These are phyloP conservation scores for Colletotrichum kahawae DNA, from an alignment of 2,329 filamentous ascomycete genomes.

Conservation along the genomic window DNA sequence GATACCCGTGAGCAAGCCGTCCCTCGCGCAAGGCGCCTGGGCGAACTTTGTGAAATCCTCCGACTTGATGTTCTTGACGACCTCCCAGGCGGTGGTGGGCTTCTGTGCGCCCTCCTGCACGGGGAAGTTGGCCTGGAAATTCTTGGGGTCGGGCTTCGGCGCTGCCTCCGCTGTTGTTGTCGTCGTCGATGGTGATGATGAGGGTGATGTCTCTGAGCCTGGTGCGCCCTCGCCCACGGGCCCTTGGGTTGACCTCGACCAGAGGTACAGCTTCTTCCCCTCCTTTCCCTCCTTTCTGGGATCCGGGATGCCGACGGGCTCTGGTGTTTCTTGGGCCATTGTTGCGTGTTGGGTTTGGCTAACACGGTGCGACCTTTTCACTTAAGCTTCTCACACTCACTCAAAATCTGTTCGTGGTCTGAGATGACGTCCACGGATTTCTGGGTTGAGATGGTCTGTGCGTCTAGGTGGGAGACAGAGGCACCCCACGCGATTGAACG, in stretches of 20 bases:
- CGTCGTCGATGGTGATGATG: conserved; percentile 9
- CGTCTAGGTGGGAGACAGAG: neutral
- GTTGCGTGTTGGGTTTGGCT: neutral
- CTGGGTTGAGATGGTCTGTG: conserved; percentile 21
- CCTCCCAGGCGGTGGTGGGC: conserved; percentile 55
- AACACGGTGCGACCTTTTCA: neutral
- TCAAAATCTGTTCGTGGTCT: conserved; percentile 21
- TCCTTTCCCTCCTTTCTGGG: neutral
- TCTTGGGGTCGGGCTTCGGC: conserved; percentile 10
- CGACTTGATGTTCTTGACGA: conserved; percentile 68
- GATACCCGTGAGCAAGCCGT: conserved; percentile 84
- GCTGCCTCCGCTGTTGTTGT: neutral
- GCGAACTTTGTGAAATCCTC: conserved; percentile 76
- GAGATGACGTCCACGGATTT: conserved; percentile 25
- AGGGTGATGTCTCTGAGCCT: neutral
- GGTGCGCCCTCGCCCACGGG: conserved; percentile 24
- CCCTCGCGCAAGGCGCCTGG: conserved; percentile 82
- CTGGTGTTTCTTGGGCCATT: conserved; percentile 14
- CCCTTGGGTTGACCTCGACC: neutral
- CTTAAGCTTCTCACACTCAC: neutral
- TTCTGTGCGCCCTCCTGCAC: conserved; percentile 21
- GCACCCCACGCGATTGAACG: neutral
- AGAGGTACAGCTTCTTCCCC: conserved; percentile 6
- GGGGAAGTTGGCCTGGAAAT: conserved; percentile 26
- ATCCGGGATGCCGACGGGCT: neutral